A percentile compares a stretch with the other conserved stretches of the same genome.
phyloP scores from a whole-genome alignment of 2,329 filamentous ascomycete genomes.

The Trichoderma brevicompactum region DNA sequence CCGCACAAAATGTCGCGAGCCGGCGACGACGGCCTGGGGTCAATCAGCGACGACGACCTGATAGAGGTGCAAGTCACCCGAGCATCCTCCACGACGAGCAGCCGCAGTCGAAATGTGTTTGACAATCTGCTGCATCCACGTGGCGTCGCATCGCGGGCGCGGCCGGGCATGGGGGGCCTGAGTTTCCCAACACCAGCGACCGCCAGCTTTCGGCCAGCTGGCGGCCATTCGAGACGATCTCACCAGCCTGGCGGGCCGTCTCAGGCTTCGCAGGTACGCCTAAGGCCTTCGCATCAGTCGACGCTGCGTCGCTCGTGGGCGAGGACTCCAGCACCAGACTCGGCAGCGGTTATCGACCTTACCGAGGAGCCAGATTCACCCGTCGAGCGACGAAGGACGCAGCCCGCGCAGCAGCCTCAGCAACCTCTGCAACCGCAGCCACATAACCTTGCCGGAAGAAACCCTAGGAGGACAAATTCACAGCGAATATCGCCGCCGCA shows the following conservation, averaged over 20 bases:
- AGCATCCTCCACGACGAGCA: conserved; percentile 11
- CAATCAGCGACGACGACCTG: conserved; percentile 41
- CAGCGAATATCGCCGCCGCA: conserved; percentile 47
- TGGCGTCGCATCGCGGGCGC: conserved; percentile 2
- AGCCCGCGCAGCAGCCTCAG: conserved; percentile 35
- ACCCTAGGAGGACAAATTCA: conserved; percentile 50
- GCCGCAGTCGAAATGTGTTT: conserved; percentile 15
- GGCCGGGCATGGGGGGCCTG: background rate
- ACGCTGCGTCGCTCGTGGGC: background rate
- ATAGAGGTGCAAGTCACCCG: conserved; percentile 40
- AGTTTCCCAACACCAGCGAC: background rate
- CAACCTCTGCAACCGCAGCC: conserved; percentile 26
- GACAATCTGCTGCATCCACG: conserved; percentile 28
- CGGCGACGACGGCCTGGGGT: conserved; percentile 29
- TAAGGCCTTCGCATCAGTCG: conserved; percentile 4
- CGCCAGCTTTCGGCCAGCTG: conserved; percentile 1
- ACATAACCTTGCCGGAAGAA: conserved; percentile 34
- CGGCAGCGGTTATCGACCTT: conserved; percentile 52
- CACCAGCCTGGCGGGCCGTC: background rate
- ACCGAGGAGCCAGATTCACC: conserved; percentile 57
- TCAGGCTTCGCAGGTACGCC: conserved; percentile 12
- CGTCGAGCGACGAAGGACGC: conserved; percentile 42
- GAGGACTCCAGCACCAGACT: background rate
- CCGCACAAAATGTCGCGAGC: conserved; percentile 30
- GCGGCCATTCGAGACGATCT: background rate